Base-by-base conservation (phyloP, 495 filamentous ascomycete genomes). In the Beverwykella pulmonaria region DNA sequence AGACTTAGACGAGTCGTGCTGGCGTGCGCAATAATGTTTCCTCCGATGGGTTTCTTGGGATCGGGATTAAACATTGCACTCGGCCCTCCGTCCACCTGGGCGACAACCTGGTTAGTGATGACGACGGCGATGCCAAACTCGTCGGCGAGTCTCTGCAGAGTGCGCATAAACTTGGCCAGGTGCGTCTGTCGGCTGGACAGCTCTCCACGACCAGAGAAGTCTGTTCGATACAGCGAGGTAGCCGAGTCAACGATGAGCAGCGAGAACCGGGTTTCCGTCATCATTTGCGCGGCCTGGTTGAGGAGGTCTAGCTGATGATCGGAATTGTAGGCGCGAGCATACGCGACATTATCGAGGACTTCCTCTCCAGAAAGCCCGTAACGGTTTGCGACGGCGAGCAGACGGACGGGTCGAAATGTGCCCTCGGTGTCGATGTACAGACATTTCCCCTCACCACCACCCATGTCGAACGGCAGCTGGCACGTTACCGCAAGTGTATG, bases 401-500 rank as follows among this genome's bases (percentile, higher is more conserved):
- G 80, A 23, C 94, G 90, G 25, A 98, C 92, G 0, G 94, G 94
- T 75, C 93, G 86, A 73, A 98, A 98, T 7, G 94, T 98, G 57
- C 95, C 94, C 77, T 98, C 94, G 0, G 94, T 98, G 71, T 98
- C 94, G 70, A 98, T 98, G 75, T 98, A 98, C n/a, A 98, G 82
- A 74, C 95, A 98, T 75, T 98, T 98, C 15, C 94, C 94, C 78
- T 98, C 94, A 8, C 95, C 94, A 44, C 94, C 94, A 57, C 94
- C 94, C 95, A 98, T 97, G 73, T 98, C 94, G 73, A 98, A 98
- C 2, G 94, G 94, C 36, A 98, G 74, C 73, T 98, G 94, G 67
- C 94, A 98, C 26, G 95, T 98, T 12, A 98, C 94, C 0, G 95
- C 94, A n/a, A 98, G 85, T 0, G 94, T 98, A 74, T 98, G 95